Conservation (phyloP, 805 yeast genomes). For the Sungouiella blattae region DNA sequence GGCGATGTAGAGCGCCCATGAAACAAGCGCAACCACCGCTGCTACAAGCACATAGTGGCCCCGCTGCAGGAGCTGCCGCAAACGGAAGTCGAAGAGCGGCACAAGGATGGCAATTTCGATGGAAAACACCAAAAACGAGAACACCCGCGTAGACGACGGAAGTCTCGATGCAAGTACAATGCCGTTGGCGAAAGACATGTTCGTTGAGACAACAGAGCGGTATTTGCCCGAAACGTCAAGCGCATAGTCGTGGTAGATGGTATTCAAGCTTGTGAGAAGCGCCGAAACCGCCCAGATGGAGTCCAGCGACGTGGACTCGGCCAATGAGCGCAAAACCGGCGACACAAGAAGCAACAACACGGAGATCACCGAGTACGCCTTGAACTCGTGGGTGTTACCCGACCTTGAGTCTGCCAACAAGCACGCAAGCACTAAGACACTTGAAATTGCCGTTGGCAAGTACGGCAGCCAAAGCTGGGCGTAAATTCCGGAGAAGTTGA, state of each 20-base stretch:
- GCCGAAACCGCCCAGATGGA: conserved; percentile 91
- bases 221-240: conserved; percentile 39
- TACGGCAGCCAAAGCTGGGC: conserved; percentile 48
- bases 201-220: conserved; percentile 68
- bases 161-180: conserved; percentile 89
- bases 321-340: conserved; percentile 85
- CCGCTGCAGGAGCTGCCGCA: conserved; percentile 39
- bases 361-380: conserved; percentile 66
- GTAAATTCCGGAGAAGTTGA: conserved; percentile 66
- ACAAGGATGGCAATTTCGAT: conserved; percentile 68
- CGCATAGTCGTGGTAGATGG: conserved; percentile 66
- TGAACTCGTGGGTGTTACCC: conserved; percentile 27
- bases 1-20: conserved; percentile 25
- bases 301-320: conserved; percentile 86
- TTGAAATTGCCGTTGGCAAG: conserved; percentile 31
- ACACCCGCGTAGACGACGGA: conserved; percentile 68
- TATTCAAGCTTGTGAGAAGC: conserved; percentile 69
- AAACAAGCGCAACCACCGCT: conserved; percentile 24
- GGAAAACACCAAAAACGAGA: conserved; percentile 74
- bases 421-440: conserved; percentile 29
- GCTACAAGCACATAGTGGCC: conserved; percentile 23
- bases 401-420: conserved; percentile 17
- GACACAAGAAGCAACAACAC: conserved; percentile 74
- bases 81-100: conserved; percentile 64
- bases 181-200: conserved; percentile 78